Conservation (phyloP, 305 asterid species). For the Solanum hybrid region DNA sequence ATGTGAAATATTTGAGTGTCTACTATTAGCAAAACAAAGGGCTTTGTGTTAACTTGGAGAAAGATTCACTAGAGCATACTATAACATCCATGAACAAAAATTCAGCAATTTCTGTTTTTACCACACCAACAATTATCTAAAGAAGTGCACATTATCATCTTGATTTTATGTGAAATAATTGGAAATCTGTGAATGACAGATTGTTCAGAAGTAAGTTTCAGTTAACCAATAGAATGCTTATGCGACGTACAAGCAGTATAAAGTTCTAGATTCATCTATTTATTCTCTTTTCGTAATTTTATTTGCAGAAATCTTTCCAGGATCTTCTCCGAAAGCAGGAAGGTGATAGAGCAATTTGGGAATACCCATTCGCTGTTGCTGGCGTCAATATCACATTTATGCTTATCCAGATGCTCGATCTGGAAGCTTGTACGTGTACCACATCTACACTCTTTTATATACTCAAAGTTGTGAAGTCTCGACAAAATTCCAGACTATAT, state of each 20-base stretch:
- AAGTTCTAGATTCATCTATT: neutral
- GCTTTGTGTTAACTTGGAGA: neutral
- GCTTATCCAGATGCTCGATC: constrained; percentile 99
- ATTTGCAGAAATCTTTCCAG: constrained; percentile 79
- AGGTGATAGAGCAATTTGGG: constrained; percentile 97
- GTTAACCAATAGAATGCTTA: neutral
- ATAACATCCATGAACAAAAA: neutral
- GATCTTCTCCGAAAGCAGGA: constrained; percentile 95
- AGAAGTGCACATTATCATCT: neutral
- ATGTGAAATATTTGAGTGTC: neutral
- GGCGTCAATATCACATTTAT: constrained; percentile 98
- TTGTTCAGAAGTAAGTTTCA: neutral
- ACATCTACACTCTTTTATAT: neutral
- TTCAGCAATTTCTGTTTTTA: neutral
- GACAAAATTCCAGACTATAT: neutral
- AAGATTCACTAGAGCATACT: neutral
- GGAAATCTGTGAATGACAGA: neutral
- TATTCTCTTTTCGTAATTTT: constrained; percentile 11
- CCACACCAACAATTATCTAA: neutral
- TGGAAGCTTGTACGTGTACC: constrained; percentile 68
- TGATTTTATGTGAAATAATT: neutral
- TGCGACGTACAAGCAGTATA: neutral
- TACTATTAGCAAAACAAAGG: neutral
- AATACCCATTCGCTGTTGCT: constrained; percentile 98
- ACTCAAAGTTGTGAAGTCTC: neutral